Evolutionary conservation across 352 stramenopile genomes (phyloP), one percentile per base, ranked within the genome.

Genomic region (Globisporangium orthogonon): DNA sequence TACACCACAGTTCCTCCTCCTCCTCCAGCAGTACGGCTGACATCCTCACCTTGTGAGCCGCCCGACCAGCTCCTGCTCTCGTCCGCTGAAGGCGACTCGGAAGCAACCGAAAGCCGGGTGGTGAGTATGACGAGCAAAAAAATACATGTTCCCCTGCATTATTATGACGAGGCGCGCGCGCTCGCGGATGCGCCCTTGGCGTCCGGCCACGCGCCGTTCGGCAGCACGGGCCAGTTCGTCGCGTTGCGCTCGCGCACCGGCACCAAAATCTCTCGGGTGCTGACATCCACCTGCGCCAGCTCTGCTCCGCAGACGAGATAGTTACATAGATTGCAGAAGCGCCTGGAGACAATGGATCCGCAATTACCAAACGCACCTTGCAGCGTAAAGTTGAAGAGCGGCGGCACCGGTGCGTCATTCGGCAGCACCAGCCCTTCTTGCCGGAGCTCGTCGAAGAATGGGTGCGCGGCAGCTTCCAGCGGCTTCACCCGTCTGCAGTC

Each of bases 391-490:
- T 98, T 95, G 79, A 98, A 98, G 13, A 98, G 70, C 48, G 86
- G 77, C 1, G 89, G 87, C 14, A 91, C 65, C 0, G 84, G 62
- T n/a, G 74, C 68, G 40, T 94, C 78, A 58, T 95, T 86, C 29
- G 96, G 96, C 28, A 99, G 70, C 43, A 70, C 73, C 33, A 94
- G 58, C 41, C 69, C 65, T 58, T 89, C 74, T 63, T 96, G 72
- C 47, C 96, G 80, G 30, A 99, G 76, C 65, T 99, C 97, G 64
- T 99, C 96, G 66, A 99, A 99, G 69, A 99, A 99, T 18, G 91
- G 74, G 73, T 99, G 97, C 4, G 87, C 88, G 52, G 87, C 74
- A 23, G 91, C 91, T 58, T 96, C 79, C 39, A 95, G 59, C n/a
- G 89, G 83, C 63, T 86, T 87, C 40, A 79, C 71, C 43, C 81